Evolutionary conservation across 805 yeast genomes (phyloP).

Genomic region (Monosporozyma servazzii): DNA sequence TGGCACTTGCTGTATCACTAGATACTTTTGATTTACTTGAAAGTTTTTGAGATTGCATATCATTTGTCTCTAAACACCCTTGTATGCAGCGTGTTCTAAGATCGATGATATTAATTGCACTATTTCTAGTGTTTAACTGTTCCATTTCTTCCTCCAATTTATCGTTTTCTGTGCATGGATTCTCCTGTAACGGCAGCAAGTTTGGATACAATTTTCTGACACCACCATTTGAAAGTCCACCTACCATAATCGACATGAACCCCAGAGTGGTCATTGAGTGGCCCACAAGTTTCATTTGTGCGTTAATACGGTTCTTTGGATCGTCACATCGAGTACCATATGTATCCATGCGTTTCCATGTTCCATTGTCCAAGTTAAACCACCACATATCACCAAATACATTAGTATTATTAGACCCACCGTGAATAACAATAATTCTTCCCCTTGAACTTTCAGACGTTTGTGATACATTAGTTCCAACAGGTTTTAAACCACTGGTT

Average conservation of each 20-base stretch:
- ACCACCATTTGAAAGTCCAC: conserved; percentile 23
- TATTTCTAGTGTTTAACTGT: conserved; percentile 7
- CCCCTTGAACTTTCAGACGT: neutral
- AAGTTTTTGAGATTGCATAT: neutral
- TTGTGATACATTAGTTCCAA: neutral
- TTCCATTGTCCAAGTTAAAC: conserved; percentile 37
- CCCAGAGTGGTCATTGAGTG: conserved; percentile 22
- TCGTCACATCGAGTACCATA: conserved; percentile 11
- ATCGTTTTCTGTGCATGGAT: neutral
- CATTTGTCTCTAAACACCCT: conserved; percentile 4
- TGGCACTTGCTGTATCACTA: neutral
- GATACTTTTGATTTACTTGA: neutral
- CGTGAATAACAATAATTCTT: conserved; percentile 28
- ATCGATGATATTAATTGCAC: conserved; percentile 17
- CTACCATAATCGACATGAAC: conserved; percentile 17
- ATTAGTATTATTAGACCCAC: conserved; percentile 31
- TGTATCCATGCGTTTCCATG: conserved; percentile 30
- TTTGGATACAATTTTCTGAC: conserved; percentile 11
- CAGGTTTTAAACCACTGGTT: neutral
- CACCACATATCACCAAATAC: conserved; percentile 44
- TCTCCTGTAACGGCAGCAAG: neutral
- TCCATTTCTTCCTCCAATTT: neutral
- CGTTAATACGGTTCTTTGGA: conserved; percentile 4
- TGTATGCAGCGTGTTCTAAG: conserved; percentile 17
- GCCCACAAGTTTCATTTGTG: conserved; percentile 21